Conservation (phyloP, 1,284 basidiomycete genomes). For the Hymenochaete sp. region DNA sequence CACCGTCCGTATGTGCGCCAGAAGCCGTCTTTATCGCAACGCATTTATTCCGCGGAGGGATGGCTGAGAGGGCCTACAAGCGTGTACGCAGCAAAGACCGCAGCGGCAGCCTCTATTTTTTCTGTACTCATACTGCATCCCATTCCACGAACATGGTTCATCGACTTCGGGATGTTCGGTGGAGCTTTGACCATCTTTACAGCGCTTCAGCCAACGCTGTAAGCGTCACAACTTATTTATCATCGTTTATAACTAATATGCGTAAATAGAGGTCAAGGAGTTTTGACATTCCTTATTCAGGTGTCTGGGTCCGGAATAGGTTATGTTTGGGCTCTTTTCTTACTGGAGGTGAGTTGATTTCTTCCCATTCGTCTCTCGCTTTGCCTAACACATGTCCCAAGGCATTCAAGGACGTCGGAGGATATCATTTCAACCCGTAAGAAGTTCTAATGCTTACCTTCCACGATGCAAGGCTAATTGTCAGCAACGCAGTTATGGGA, state of each 20-base stretch:
- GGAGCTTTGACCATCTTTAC: slow-evolving; percentile 29
- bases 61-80: slow-evolving; percentile 23
- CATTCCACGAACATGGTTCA: slow-evolving; percentile 25
- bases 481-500: slow-evolving; percentile 3
- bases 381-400: slow-evolving; percentile 14
- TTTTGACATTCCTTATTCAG: slow-evolving; percentile 28
- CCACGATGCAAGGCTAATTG: background rate
- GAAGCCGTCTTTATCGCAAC: slow-evolving; percentile 20
- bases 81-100: slow-evolving; percentile 26
- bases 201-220: slow-evolving; percentile 26
- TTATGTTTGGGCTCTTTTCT: slow-evolving; percentile 20
- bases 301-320: slow-evolving; percentile 24
- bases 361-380: background rate
- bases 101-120: slow-evolving; percentile 25
- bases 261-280: slow-evolving; percentile 23
- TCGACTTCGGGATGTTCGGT: slow-evolving; percentile 25
- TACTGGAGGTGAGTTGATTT: slow-evolving; percentile 20
- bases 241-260: background rate
- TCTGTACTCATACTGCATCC: slow-evolving; percentile 23
- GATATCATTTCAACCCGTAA: slow-evolving; percentile 29
- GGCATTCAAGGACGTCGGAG: slow-evolving; percentile 29
- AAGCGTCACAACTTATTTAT: slow-evolving; percentile 10
- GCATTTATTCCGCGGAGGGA: slow-evolving; percentile 22
- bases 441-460: slow-evolving; percentile 5
- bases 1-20: slow-evolving; percentile 19